phyloP scores from a whole-genome alignment of 257 asterid species.

The Salvia rosmarinus region DNA sequence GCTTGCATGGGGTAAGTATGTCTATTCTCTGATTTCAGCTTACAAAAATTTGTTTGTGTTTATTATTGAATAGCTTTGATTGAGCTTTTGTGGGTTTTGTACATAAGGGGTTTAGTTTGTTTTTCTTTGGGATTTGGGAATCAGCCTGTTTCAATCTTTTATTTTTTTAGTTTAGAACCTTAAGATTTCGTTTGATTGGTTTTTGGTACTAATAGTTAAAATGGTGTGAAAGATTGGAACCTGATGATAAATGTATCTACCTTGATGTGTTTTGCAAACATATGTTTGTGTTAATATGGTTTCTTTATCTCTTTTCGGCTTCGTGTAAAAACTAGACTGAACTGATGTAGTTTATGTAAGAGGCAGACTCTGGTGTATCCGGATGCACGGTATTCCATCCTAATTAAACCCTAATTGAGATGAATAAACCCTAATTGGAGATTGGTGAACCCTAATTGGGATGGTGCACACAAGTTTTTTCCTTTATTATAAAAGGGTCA shows the following conservation, averaged over 20 bases:
- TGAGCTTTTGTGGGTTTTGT: conserved; percentile 16
- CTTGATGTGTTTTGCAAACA: conserved; percentile 2
- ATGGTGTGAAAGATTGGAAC: background rate
- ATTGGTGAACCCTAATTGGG: too few relatives aligned
- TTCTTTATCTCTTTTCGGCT: background rate
- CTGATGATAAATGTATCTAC: conserved; percentile 13
- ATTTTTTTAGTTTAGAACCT: background rate
- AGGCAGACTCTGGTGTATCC: too few relatives aligned
- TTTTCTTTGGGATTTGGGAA: conserved; percentile 14
- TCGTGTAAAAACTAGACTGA: background rate
- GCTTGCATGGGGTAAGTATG: conserved; percentile 83
- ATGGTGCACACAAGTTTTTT: too few relatives aligned
- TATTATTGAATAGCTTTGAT: background rate
- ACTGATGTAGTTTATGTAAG: background rate
- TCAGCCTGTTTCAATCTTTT: background rate
- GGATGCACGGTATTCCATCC: too few relatives aligned
- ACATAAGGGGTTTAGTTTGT: background rate
- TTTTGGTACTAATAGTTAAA: background rate
- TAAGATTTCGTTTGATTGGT: conserved; percentile 21
- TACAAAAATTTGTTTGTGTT: background rate
- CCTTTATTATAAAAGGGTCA: background rate
- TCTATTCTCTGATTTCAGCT: conserved; percentile 28
- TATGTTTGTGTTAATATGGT: background rate
- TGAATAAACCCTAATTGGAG: too few relatives aligned
- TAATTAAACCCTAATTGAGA: too few relatives aligned